Conservation (phyloP, 352 stramenopile species). For the Phytophthora nicotianae region DNA sequence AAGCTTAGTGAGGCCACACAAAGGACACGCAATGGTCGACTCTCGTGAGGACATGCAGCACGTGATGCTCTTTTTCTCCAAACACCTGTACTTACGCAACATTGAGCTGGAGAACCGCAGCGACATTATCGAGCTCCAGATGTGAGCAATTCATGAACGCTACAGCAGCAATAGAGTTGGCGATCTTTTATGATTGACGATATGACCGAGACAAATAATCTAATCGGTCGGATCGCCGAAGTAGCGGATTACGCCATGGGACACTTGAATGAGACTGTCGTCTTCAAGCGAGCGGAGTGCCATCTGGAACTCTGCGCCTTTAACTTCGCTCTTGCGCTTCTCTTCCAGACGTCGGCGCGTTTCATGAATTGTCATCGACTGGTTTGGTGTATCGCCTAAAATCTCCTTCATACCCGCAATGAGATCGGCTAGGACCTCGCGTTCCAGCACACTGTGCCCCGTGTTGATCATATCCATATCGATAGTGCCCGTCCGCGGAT, state of each 20-base stretch:
- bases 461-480: constrained; percentile 99
- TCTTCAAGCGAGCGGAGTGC: constrained; percentile 90
- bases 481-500: constrained; percentile 98
- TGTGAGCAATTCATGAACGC: constrained; percentile 12
- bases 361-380: constrained; percentile 86
- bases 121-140: constrained; percentile 63
- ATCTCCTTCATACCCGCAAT: constrained; percentile 64
- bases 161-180: background rate
- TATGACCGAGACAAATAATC: constrained; percentile 5
- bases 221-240: constrained; percentile 56
- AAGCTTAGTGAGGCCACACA: constrained; percentile 27
- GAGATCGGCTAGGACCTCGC: constrained; percentile 73
- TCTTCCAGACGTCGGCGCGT: constrained; percentile 88
- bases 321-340: constrained; percentile 76
- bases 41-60: constrained; percentile 55
- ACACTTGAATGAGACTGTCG: constrained; percentile 93
- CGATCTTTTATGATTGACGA: constrained; percentile 14
- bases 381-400: constrained; percentile 57
- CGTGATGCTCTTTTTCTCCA: constrained; percentile 68
- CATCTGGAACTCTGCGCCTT: constrained; percentile 88
- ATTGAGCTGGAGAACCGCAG: constrained; percentile 52
- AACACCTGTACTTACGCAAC: constrained; percentile 56
- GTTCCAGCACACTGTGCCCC: constrained; percentile 90
- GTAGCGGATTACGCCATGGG: constrained; percentile 85
- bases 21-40: constrained; percentile 62